Conservation (phyloP, 1,139 yeast species). For the Suhomyces bolitotheri region DNA sequence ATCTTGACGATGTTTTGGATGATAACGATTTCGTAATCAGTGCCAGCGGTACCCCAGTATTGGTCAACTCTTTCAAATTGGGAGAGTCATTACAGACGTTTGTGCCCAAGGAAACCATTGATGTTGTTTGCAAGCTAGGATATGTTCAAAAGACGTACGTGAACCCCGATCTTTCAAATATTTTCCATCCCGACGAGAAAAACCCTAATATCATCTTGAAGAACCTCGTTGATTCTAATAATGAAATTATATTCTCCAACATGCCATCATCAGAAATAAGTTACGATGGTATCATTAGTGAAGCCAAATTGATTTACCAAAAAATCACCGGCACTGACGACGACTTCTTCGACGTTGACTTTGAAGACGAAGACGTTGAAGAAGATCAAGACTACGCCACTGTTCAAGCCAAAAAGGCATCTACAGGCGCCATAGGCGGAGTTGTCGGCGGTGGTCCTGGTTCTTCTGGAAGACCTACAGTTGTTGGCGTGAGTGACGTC, state of each 20-base stretch:
- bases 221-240: constrained; percentile 30
- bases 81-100: constrained; percentile 84
- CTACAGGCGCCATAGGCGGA: constrained; percentile 9
- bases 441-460: constrained; percentile 12
- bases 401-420: constrained; percentile 6
- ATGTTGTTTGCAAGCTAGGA: constrained; percentile 74
- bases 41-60: constrained; percentile 63
- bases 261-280: constrained; percentile 84
- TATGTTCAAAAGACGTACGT: constrained; percentile 72
- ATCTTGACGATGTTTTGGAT: constrained; percentile 52
- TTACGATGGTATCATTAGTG: constrained; percentile 85
- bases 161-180: constrained; percentile 42
- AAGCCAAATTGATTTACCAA: constrained; percentile 73
- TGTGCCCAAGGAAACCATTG: constrained; percentile 77
- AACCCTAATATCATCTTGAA: constrained; percentile 33
- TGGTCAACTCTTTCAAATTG: constrained; percentile 74
- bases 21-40: constrained; percentile 56
- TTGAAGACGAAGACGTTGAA: constrained; percentile 84
- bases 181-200: constrained; percentile 33
- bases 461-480: constrained; percentile 8
- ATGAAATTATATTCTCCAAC: constrained; percentile 60
- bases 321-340: constrained; percentile 88
- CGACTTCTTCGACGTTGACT: constrained; percentile 93
- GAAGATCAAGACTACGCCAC: constrained; percentile 23
- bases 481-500: constrained; percentile 15